Evolutionary conservation across 352 stramenopile genomes (phyloP), one percentile per base, ranked within the genome.

Genomic region (Blastocystis sp.): DNA sequence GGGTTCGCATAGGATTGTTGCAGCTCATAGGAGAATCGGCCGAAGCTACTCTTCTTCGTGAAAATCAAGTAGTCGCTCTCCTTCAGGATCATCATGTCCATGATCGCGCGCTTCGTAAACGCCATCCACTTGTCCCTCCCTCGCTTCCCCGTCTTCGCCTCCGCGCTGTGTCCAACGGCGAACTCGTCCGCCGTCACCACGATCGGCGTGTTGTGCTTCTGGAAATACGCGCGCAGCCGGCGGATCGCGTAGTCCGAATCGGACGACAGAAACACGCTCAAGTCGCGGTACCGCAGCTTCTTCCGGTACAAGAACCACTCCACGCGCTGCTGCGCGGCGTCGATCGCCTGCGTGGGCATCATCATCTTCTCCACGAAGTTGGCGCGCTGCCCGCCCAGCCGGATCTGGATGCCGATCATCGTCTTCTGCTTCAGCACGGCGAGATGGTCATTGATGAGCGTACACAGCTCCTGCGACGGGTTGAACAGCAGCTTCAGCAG

Each of bases 41-140:
- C 74, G 41, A 70, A 85, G 45, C 74, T 85, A 31, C 74, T 85
- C 24, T 59, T 59, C 55, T 85, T 29, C 4, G 74, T 69, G 41
- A 51, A 85, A 3, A 85, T 62, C 29, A 85, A 59, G 45, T 60
- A 85, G 45, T 85, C 74, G 37, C 74, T 85, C 2, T 85, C 74
- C 51, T 85, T 85, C 10, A 85, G 55, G n/a, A 85, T 55, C 2
- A 85, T 24, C 21, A 85, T 31, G 39, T 85, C 74, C 33, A 70
- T 50, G 26, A 85, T 29, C 29, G 74, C 74, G 26, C 74, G 74
- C 24, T 69, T 67, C 12, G 19, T 66, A 67, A 61, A 85, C 29
- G 19, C 29, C n/a, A 26, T 41, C 74, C 74, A 85, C 3, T 1
- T 3, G 1, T 12, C n/a, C 13, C 50, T 35, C 39, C 74, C 74